Evolutionary conservation across 305 asterid genomes (phyloP).

Genomic region (Fraxinus ornus): DNA sequence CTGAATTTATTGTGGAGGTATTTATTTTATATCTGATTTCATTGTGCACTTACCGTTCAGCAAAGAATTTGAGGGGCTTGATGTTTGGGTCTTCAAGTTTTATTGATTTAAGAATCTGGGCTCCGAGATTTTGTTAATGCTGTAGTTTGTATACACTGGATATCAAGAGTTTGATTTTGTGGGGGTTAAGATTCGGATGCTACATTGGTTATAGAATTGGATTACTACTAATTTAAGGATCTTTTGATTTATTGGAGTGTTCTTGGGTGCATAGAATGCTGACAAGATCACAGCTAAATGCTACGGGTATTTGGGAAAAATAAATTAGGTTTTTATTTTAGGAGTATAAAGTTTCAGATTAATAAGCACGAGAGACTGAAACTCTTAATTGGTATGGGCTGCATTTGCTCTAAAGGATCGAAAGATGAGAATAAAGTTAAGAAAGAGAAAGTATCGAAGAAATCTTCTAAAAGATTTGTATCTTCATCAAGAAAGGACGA

Average conservation of each 20-base stretch:
- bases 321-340: constrained; percentile 27
- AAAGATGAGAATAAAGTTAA: constrained; percentile 30
- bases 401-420: constrained; percentile 72
- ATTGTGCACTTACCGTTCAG: constrained; percentile 3
- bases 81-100: constrained; percentile 24
- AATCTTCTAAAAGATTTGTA: constrained; percentile 44
- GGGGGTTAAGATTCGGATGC: neutral
- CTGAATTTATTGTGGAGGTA: constrained; percentile 24
- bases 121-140: neutral
- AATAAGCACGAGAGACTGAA: constrained; percentile 31
- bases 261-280: constrained; percentile 31
- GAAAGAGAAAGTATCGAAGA: constrained; percentile 54
- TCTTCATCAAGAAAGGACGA: constrained; percentile 56
- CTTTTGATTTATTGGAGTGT: constrained; percentile 15
- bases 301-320: constrained; percentile 27
- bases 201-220: neutral
- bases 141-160: constrained; percentile 1
- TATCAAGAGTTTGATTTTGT: constrained; percentile 11
- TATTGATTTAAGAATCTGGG: constrained; percentile 6
- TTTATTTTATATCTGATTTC: neutral
- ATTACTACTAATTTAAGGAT: constrained; percentile 11
- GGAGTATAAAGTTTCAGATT: constrained; percentile 36
- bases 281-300: constrained; percentile 34
- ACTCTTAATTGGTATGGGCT: constrained; percentile 57
- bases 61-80: constrained; percentile 16